Percentiles rank a stretch among this genome's conserved stretches.
Conservation (phyloP, 257 asterid species). For the Osmanthus fragrans region DNA sequence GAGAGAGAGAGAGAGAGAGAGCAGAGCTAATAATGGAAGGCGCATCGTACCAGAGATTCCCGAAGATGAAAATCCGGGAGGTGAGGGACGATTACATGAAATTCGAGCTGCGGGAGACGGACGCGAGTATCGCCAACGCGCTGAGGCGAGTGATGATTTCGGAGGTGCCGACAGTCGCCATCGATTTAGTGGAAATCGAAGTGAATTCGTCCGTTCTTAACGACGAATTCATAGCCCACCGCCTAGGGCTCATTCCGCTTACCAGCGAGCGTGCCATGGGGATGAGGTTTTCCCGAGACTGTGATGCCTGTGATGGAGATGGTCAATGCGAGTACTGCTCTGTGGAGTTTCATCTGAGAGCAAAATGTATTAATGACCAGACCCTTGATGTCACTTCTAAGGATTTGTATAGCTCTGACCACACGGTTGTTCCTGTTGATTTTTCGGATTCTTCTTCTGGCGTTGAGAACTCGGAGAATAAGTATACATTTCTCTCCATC, state of each 20-base stretch:
- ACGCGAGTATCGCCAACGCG: conserved; percentile 92
- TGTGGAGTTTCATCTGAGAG: conserved; percentile 86
- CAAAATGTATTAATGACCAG: conserved; percentile 70
- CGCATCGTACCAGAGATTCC: conserved; percentile 83
- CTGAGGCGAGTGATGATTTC: conserved; percentile 98
- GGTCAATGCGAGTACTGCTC: conserved; percentile 98
- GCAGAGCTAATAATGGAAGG: conserved; percentile 51
- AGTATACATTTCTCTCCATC: conserved; percentile 28
- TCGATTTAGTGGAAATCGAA: conserved; percentile 95
- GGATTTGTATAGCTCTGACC: conserved; percentile 89
- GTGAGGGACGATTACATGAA: conserved; percentile 68
- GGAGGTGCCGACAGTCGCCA: conserved; percentile 93
- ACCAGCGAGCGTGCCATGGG: conserved; percentile 91
- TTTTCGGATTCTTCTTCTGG: conserved; percentile 60
- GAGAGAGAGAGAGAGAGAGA: background rate
- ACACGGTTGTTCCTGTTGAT: conserved; percentile 85
- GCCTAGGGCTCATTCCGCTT: conserved; percentile 89
- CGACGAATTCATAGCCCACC: conserved; percentile 94
- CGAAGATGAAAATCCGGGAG: conserved; percentile 78
- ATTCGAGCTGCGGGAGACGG: conserved; percentile 95
- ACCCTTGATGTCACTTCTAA: conserved; percentile 90
- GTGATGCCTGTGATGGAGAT: conserved; percentile 98
- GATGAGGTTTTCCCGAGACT: conserved; percentile 96
- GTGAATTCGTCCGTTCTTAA: conserved; percentile 85
- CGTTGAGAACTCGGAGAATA: conserved; percentile 41